Conservation (phyloP, 345 rosid species). For the Euphorbia peplus region DNA sequence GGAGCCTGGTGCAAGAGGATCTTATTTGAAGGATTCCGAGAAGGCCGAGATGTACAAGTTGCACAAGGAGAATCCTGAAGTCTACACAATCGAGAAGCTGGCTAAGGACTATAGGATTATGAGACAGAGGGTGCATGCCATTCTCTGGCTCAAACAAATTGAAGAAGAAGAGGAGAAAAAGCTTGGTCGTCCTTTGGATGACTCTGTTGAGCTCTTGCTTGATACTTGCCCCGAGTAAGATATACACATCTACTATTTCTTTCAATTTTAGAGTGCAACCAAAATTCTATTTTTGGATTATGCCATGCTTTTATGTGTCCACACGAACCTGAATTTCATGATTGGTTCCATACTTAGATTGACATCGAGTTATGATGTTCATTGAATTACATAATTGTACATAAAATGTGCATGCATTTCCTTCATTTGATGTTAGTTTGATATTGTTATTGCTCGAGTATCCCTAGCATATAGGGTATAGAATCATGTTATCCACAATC, state of each 20-base stretch:
- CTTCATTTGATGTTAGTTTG: neutral
- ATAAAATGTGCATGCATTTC: neutral
- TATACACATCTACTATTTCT: neutral
- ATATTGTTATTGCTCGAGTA: neutral
- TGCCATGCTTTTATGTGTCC: neutral
- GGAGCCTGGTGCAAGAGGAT: conserved; percentile 90
- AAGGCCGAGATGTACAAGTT: conserved; percentile 94
- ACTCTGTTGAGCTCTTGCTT: conserved; percentile 83
- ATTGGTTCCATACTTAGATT: neutral
- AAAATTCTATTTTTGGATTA: neutral
- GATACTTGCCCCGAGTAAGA: conserved; percentile 86
- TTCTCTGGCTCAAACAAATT: conserved; percentile 86
- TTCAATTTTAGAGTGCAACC: neutral
- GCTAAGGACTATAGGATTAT: conserved; percentile 91
- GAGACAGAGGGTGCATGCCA: conserved; percentile 97
- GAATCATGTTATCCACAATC: neutral
- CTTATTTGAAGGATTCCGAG: conserved; percentile 85
- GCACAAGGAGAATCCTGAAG: conserved; percentile 83
- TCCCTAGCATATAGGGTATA: neutral
- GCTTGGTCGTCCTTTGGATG: conserved; percentile 80
- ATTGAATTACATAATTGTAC: neutral
- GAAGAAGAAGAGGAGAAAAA: conserved; percentile 93
- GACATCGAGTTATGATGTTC: neutral
- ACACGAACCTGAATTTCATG: neutral
- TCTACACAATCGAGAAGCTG: conserved; percentile 69